A percentile compares a stretch with the other conserved stretches of the same genome.
phyloP scores from a whole-genome alignment of 2,329 filamentous ascomycete species.

The Ceratocystis lukuohia region DNA sequence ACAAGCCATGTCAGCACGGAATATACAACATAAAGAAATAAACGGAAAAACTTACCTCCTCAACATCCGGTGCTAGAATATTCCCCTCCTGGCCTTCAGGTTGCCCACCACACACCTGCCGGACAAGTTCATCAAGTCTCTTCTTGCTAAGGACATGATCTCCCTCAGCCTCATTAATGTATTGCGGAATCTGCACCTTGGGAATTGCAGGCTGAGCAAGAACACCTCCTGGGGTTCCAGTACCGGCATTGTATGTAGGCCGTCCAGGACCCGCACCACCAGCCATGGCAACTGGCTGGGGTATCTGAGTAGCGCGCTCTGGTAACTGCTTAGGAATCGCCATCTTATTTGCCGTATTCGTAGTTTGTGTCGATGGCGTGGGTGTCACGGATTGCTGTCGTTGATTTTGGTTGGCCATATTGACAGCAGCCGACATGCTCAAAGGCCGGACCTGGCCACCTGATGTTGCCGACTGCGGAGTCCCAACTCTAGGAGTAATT shows the following conservation, averaged over 20 bases:
- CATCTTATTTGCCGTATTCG: slow-evolving; percentile 47
- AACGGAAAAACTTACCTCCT: slow-evolving; percentile 54
- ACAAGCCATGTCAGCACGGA: background rate
- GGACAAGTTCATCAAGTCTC: slow-evolving; percentile 87
- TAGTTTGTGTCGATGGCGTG: slow-evolving; percentile 30
- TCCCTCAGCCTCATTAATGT: slow-evolving; percentile 79
- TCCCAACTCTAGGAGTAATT: slow-evolving; percentile 35
- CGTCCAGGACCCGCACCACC: slow-evolving; percentile 51
- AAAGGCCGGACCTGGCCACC: slow-evolving; percentile 32
- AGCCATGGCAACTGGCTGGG: slow-evolving; percentile 57
- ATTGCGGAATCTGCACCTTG: slow-evolving; percentile 68
- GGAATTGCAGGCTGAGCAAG: slow-evolving; percentile 77
- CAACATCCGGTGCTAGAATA: slow-evolving; percentile 76
- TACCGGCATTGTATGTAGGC: slow-evolving; percentile 73
- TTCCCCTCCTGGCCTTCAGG: slow-evolving; percentile 61
- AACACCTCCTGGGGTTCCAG: slow-evolving; percentile 62
- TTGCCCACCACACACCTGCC: slow-evolving; percentile 77
- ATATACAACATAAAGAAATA: background rate
- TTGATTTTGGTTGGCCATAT: slow-evolving; percentile 34
- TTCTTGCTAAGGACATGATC: slow-evolving; percentile 94
- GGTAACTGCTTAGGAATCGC: slow-evolving; percentile 69
- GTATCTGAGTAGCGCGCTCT: slow-evolving; percentile 52
- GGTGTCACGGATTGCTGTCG: slow-evolving; percentile 22
- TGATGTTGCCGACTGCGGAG: slow-evolving; percentile 32
- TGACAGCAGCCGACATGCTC: slow-evolving; percentile 38